Evolutionary conservation across 371 early-diverging fungal genomes (phyloP).

Genomic region (Apophysomyces trapeziformis): DNA sequence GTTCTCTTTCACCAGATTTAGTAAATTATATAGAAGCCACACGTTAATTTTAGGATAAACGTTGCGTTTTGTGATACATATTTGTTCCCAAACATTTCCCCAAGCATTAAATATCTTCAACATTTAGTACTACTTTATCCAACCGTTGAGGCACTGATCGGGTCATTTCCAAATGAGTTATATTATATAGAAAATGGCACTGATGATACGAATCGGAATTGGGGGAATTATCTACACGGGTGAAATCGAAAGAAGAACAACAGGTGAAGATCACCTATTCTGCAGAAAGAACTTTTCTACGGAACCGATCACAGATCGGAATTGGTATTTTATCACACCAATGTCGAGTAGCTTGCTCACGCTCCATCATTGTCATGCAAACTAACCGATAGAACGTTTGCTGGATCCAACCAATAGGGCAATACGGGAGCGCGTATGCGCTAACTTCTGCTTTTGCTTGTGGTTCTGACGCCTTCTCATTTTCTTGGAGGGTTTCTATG

Average conservation of each 20-base stretch:
- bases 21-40: too few species aligned
- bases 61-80: too few species aligned
- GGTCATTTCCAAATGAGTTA: neutral
- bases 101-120: too few species aligned
- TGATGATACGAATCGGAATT: neutral
- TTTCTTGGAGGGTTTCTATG: too few species aligned
- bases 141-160: too few species aligned
- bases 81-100: too few species aligned
- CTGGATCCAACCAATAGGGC: neutral
- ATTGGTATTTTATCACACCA: neutral
- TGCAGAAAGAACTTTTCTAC: neutral
- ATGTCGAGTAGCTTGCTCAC: neutral
- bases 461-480: neutral
- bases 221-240: neutral
- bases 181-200: neutral
- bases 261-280: neutral
- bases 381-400: neutral
- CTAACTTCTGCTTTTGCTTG: neutral
- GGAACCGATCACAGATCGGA: neutral
- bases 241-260: neutral
- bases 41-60: too few species aligned
- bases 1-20: too few species aligned
- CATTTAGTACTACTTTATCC: too few species aligned
- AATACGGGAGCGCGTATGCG: neutral
- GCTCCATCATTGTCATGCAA: neutral